These are phyloP conservation scores for Aspergillus sergii DNA, from an alignment of 2,329 filamentous ascomycete species.

Conservation along the genomic window DNA sequence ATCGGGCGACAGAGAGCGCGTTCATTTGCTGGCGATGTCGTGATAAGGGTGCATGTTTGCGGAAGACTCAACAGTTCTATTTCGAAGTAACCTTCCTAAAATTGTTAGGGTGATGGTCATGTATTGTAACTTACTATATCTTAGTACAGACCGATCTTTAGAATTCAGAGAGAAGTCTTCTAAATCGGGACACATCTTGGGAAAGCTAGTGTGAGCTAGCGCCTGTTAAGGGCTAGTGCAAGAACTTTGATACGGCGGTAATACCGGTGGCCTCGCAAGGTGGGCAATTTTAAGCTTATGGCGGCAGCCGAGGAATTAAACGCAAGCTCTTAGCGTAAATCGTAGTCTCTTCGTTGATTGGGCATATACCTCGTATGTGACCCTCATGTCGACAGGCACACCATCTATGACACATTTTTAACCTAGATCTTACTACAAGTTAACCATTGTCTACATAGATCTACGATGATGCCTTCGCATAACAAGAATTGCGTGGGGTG, in stretches of 20 bases:
- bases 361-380: not conserved
- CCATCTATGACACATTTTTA: not conserved
- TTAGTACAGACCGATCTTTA: not conserved
- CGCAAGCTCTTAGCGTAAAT: not conserved
- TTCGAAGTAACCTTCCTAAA: not conserved
- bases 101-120: not conserved
- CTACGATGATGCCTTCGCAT: not conserved
- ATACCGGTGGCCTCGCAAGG: not conserved
- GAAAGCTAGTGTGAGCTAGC: not conserved
- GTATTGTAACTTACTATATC: not conserved
- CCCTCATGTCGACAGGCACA: not conserved
- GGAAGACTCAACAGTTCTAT: not conserved
- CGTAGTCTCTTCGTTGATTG: not conserved
- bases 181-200: no score
- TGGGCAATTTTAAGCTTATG: not conserved
- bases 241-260: fast-evolving
- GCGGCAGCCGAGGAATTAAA: not conserved
- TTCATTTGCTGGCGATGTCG: slow-evolving; percentile 31
- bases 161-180: no score
- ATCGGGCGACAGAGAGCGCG: not conserved
- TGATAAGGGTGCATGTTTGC: slow-evolving; percentile 19
- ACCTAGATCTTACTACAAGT: not conserved
- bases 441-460: not conserved
- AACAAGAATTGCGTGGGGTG: not conserved
- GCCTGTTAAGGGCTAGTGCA: fast-evolving